Conservation (phyloP, 345 rosid species). For the Kandelia obovata region DNA sequence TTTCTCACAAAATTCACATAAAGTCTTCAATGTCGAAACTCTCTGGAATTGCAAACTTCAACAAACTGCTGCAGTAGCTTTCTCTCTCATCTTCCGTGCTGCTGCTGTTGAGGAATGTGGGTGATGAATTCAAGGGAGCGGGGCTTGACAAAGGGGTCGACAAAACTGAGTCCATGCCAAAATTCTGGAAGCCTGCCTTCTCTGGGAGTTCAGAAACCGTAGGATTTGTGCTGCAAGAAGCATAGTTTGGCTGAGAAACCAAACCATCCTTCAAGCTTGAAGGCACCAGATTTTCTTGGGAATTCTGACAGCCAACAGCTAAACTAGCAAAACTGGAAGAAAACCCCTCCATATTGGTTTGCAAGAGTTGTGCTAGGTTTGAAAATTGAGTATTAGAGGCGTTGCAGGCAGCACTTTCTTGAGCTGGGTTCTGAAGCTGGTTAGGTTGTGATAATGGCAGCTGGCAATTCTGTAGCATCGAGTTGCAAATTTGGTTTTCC, state of each 20-base stretch:
- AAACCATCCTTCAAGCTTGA: conserved; percentile 18
- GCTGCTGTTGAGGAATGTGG: conserved; percentile 49
- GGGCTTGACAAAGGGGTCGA: conserved; percentile 59
- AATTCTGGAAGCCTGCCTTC: conserved; percentile 33
- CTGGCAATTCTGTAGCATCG: conserved; percentile 24
- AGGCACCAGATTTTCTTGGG: conserved; percentile 24
- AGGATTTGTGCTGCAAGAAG: conserved; percentile 11
- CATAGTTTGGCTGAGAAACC: conserved; percentile 23
- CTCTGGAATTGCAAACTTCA: conserved; percentile 72
- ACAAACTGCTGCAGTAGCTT: conserved; percentile 62
- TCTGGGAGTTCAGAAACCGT: conserved; percentile 22
- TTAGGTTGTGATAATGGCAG: conserved; percentile 13
- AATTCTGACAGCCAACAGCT: conserved; percentile 9
- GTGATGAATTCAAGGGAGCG: conserved; percentile 48
- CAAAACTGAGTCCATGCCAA: conserved; percentile 48
- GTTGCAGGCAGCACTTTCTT: conserved; percentile 26
- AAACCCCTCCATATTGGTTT: conserved; percentile 18
- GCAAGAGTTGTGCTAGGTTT: conserved; percentile 31
- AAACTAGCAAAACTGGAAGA: conserved; percentile 20
- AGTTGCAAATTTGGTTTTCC: conserved; percentile 31
- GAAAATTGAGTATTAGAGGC: conserved; percentile 14
- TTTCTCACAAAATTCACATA: conserved; percentile 33
- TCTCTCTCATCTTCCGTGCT: conserved; percentile 64
- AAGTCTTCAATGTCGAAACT: conserved; percentile 63
- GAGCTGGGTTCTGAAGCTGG: conserved; percentile 21